A percentile compares a stretch with the other conserved stretches of the same genome.
These are phyloP conservation scores for Penicillium sp. DNA, from an alignment of 2,329 filamentous ascomycete species.

Conservation along the genomic window DNA sequence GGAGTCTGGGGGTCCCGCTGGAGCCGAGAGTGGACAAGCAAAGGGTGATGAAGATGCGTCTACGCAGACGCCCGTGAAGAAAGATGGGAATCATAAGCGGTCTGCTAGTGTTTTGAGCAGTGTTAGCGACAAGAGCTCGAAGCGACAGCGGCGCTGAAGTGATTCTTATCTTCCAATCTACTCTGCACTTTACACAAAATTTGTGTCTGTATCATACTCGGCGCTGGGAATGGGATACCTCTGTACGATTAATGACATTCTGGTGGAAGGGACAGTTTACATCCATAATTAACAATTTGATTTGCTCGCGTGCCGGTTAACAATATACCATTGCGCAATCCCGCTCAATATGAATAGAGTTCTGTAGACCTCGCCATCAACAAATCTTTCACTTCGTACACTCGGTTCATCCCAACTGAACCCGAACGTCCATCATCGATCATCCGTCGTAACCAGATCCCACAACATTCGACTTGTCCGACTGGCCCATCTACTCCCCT, in stretches of 20 bases:
- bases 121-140: slow-evolving; percentile 65
- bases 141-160: slow-evolving; percentile 55
- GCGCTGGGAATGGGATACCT: slow-evolving; percentile 34
- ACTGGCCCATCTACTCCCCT: slow-evolving; percentile 34
- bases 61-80: slow-evolving; percentile 20
- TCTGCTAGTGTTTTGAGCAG: slow-evolving; percentile 82
- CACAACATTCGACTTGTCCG: slow-evolving; percentile 29
- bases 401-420: background rate
- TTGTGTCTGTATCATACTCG: slow-evolving; percentile 25
- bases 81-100: slow-evolving; percentile 65
- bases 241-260: slow-evolving; percentile 43
- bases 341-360: slow-evolving; percentile 8
- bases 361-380: background rate
- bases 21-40: slow-evolving; percentile 12
- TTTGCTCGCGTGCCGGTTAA: slow-evolving; percentile 23
- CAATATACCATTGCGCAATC: slow-evolving; percentile 16
- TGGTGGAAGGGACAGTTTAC: slow-evolving; percentile 17
- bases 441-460: slow-evolving; percentile 19
- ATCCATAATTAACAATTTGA: slow-evolving; percentile 23
- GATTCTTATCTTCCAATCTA: background rate
- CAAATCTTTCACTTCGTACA: background rate
- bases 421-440: background rate
- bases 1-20: slow-evolving; percentile 20
- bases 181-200: background rate
- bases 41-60: slow-evolving; percentile 12